Percentiles rank a stretch among this genome's conserved stretches.
Conservation (phyloP, 495 filamentous ascomycete genomes). For the Lasiosphaeria ovina region DNA sequence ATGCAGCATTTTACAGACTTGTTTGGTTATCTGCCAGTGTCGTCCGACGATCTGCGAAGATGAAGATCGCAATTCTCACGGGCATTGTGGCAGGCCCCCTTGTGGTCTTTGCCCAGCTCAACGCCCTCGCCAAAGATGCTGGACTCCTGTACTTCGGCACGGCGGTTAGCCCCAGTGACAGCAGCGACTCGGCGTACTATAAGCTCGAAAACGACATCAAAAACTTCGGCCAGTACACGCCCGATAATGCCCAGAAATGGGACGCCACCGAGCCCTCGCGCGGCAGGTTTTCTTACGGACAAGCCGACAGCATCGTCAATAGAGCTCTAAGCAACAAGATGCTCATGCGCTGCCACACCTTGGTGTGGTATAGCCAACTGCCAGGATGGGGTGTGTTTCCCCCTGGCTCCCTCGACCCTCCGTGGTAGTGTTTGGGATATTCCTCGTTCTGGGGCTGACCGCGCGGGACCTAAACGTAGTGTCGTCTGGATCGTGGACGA, state of each 20-base stretch:
- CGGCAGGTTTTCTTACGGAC: conserved; percentile 45
- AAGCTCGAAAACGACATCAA: conserved; percentile 35
- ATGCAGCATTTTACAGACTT: neutral
- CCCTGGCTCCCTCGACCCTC: conserved; percentile 17
- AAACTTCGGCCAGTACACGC: conserved; percentile 57
- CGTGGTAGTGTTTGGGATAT: neutral
- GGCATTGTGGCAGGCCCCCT: conserved; percentile 7
- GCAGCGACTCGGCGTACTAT: conserved; percentile 49
- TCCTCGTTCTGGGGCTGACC: conserved; percentile 6
- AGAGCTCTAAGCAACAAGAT: conserved; percentile 50
- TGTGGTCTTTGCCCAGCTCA: conserved; percentile 28
- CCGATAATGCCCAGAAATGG: conserved; percentile 61
- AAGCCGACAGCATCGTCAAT: conserved; percentile 49
- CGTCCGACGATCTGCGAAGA: conserved; percentile 6
- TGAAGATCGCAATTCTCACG: conserved; percentile 12
- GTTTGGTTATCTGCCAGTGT: conserved; percentile 3
- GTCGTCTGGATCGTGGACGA: conserved; percentile 49
- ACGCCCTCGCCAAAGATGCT: conserved; percentile 49
- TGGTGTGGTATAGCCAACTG: conserved; percentile 58
- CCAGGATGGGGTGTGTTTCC: conserved; percentile 47
- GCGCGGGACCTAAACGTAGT: conserved; percentile 3
- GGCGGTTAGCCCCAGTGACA: conserved; percentile 55
- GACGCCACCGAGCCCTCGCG: conserved; percentile 46
- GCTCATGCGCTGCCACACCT: conserved; percentile 54
- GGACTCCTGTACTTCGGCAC: conserved; percentile 56